phyloP scores from a whole-genome alignment of 2,329 filamentous ascomycete genomes.

The Cladosporium sp. region DNA sequence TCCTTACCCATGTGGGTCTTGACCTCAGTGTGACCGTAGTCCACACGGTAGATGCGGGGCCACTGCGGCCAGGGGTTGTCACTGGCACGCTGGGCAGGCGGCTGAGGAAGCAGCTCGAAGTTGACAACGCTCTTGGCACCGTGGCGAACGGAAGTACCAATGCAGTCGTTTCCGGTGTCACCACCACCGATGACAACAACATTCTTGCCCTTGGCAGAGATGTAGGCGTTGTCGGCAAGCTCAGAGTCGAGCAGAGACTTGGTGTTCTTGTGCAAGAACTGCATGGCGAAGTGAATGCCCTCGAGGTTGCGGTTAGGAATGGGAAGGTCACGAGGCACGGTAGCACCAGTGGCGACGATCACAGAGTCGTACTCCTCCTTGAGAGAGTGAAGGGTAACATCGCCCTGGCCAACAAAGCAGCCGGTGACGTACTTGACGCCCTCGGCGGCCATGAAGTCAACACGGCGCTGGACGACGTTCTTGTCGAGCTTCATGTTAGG shows the following conservation, averaged over 20 bases:
- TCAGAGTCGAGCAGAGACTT: constrained; percentile 94
- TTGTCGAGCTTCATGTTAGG: constrained; percentile 99
- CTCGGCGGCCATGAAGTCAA: constrained; percentile 91
- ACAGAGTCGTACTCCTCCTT: constrained; percentile 77
- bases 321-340: constrained; percentile 87
- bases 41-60: constrained; percentile 97
- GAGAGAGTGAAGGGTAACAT: constrained; percentile 68
- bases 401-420: constrained; percentile 72
- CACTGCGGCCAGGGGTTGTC: constrained; percentile 99
- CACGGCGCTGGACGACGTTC: constrained; percentile 90
- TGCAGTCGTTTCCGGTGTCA: constrained; percentile 97
- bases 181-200: constrained; percentile 96
- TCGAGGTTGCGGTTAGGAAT: constrained; percentile 85
- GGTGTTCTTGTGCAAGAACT: constrained; percentile 96
- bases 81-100: constrained; percentile 81
- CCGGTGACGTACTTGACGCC: constrained; percentile 80
- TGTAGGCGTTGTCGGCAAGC: constrained; percentile 79
- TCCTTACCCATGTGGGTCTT: constrained; percentile 95
- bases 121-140: constrained; percentile 95
- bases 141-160: constrained; percentile 92
- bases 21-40: constrained; percentile 95
- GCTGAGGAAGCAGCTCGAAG: constrained; percentile 93
- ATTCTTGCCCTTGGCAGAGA: constrained; percentile 92
- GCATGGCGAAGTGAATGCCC: constrained; percentile 94
- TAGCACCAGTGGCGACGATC: constrained; percentile 87